Conservation (phyloP, 2,329 filamentous ascomycete species). For the Penicillium hordei region DNA sequence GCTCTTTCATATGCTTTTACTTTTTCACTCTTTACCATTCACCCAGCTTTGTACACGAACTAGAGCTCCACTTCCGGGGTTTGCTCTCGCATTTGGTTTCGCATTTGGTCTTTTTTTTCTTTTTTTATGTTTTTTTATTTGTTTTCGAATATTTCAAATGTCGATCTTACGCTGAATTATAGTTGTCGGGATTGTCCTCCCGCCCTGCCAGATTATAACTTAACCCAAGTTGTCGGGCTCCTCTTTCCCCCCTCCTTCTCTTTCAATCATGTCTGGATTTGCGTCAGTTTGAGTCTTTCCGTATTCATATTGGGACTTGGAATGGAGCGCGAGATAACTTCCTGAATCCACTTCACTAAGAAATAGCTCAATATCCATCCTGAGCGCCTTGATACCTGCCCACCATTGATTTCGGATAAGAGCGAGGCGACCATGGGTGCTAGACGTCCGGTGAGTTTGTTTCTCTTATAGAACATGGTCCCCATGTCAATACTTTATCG, state of each 20-base stretch:
- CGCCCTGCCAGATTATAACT: constrained; percentile 37
- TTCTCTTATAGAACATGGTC: neutral
- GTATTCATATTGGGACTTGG: constrained; percentile 13
- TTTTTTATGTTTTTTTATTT: neutral
- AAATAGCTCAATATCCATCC: constrained; percentile 5
- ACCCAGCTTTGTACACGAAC: constrained; percentile 21
- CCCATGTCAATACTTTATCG: neutral
- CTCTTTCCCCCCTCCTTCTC: neutral
- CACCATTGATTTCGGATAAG: neutral
- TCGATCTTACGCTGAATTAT: constrained; percentile 26
- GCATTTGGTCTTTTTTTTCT: constrained; percentile 1
- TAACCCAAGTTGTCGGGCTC: constrained; percentile 41
- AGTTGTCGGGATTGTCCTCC: constrained; percentile 31
- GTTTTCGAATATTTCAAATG: constrained; percentile 15
- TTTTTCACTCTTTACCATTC: neutral
- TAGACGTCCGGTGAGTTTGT: constrained; percentile 16
- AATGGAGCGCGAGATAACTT: constrained; percentile 8
- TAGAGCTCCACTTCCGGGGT: constrained; percentile 19
- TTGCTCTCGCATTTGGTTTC: constrained; percentile 6
- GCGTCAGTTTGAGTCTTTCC: constrained; percentile 1
- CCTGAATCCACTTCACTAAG: constrained; percentile 4
- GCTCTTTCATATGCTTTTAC: neutral
- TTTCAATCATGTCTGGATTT: constrained; percentile 1
- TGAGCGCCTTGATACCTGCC: constrained; percentile 1
- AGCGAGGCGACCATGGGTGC: constrained; percentile 17